Evolutionary conservation across 1,284 basidiomycete genomes (phyloP).

Genomic region (Tetrapyrgos nigripes): DNA sequence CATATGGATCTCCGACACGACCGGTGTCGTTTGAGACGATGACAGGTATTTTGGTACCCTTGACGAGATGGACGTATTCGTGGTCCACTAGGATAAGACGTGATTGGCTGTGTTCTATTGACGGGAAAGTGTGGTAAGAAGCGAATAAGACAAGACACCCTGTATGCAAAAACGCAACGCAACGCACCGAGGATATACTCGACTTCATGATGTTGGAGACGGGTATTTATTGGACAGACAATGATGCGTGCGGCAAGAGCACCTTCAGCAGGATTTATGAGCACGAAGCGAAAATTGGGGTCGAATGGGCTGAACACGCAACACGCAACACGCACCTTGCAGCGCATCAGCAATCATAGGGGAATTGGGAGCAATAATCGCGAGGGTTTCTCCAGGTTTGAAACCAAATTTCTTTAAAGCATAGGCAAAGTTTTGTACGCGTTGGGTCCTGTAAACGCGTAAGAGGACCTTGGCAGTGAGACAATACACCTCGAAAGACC

Average conservation of each 20-base stretch:
- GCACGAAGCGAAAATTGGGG: slow-evolving; percentile 1
- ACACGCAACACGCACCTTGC: background rate
- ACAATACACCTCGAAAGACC: background rate
- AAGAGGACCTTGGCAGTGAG: slow-evolving; percentile 7
- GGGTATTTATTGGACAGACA: slow-evolving; percentile 81
- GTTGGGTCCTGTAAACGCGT: slow-evolving; percentile 65
- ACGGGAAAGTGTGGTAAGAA: background rate
- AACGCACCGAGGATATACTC: slow-evolving; percentile 68
- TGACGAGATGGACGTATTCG: slow-evolving; percentile 69
- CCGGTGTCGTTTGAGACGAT: slow-evolving; percentile 81
- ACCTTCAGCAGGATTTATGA: slow-evolving; percentile 76
- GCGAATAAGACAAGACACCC: background rate
- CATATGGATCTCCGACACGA: slow-evolving; percentile 76
- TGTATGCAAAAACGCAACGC: background rate
- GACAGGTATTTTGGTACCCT: slow-evolving; percentile 55
- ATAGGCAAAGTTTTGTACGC: slow-evolving; percentile 84
- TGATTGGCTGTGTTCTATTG: slow-evolving; percentile 70
- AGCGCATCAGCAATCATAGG: slow-evolving; percentile 76
- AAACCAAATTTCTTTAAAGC: slow-evolving; percentile 75
- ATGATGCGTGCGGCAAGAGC: slow-evolving; percentile 81
- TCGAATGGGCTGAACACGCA: background rate
- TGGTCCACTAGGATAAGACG: slow-evolving; percentile 80
- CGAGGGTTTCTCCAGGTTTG: slow-evolving; percentile 76
- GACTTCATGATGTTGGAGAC: slow-evolving; percentile 78
- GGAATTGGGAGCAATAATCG: slow-evolving; percentile 82